Evolutionary conservation across 1,284 basidiomycete genomes (phyloP), one percentile per base, ranked within the genome.

Genomic region (Pseudozyma hubeiensis): DNA sequence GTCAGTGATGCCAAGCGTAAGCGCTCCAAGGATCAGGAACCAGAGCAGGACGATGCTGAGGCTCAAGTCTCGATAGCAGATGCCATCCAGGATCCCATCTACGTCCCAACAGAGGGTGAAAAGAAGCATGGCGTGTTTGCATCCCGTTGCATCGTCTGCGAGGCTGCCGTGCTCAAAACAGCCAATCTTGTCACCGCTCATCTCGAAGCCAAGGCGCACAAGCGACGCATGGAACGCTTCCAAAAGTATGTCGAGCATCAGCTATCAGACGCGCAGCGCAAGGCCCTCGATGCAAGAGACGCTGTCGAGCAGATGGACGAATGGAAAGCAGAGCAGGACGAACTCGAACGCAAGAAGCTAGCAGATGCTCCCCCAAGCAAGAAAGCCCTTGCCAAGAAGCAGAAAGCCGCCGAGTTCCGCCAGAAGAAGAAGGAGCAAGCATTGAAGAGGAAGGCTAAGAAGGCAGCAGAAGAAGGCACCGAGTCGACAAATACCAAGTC

Each of bases 271-370:
- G 41, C 47, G 4, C 57, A 69, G 33, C 62, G 59, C 48, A 58
- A 64, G 31, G 45, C 43, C 2, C 10, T 69, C 40, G 71, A 74
- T 52, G 66, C 71, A 0, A 57, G 71, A 39, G 71, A 74, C 29
- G 71, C 71, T 7, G 64, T 74, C 10, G 66, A 66, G 6, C 52
- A 65, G 35, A 74, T 74, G 71, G 66, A 74, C 11, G 37, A 45
- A 29, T 69, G 63, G 64, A 65, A 58, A 24, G 47, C 44, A 0
- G 55, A 71, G 29, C 68, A 64, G 41, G 59, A 57, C 8, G 51
- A 61, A 30, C 34, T 63, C 5, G 41, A 50, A 13, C 68, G 53
- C 51, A 44, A 64, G 7, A 68, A 58, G 19, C 48, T 58, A 5
- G 53, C 68, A 3, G 58, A 56, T 11, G 65, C 51, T 10, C 50